Base-by-base conservation (phyloP, 352 stramenopile genomes). In the Aphanomyces astaci region DNA sequence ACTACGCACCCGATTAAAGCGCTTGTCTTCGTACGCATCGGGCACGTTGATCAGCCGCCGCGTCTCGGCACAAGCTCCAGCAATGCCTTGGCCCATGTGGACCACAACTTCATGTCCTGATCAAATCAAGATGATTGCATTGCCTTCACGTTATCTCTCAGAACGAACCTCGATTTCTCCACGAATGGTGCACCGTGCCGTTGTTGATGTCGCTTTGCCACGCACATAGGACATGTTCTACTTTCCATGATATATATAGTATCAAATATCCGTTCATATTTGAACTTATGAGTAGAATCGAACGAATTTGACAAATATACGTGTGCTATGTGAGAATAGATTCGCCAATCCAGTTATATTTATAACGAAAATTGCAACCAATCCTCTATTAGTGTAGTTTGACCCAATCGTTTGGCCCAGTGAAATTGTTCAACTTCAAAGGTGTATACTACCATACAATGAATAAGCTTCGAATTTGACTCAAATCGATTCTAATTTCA, bases 51-150 rank as follows among this genome's bases (percentile, higher is more conserved):
- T 86, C 2, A 73, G 2, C 30, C 82, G 63, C 36, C 73, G 72
- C 15, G 79, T 89, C 71, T 92, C 84, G 24, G 84, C 84, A 1
- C 89, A 83, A 48, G 85, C 72, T 0, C 83, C 83, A 0, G 88
- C 84, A n/a, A 92, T 85, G 5, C 84, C 81, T 64, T 90, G 79
- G 3, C 84, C 84, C 55, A 89, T 89, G 7, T 82, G 80, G 40
- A 89, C 62, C 2, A 68, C 3, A 3, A 68, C 46, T 22, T 68
- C 62, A 4, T n/a, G 27, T 28, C 62, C 62, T 68, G 27, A n/a
- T n/a, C n/a, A n/a, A n/a, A n/a, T n/a, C n/a, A n/a, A n/a, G n/a
- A n/a, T 19, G 43, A 2, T 17, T n/a, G 36, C 2, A 46, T 17
- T 25, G 3, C 2, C 19, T 15, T 63, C 31, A 9, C 22, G 40